Percentiles rank a stretch among this genome's conserved stretches.
These are phyloP conservation scores for Erythrophleum fordii DNA, from an alignment of 306 rosid genomes.

Conservation along the genomic window DNA sequence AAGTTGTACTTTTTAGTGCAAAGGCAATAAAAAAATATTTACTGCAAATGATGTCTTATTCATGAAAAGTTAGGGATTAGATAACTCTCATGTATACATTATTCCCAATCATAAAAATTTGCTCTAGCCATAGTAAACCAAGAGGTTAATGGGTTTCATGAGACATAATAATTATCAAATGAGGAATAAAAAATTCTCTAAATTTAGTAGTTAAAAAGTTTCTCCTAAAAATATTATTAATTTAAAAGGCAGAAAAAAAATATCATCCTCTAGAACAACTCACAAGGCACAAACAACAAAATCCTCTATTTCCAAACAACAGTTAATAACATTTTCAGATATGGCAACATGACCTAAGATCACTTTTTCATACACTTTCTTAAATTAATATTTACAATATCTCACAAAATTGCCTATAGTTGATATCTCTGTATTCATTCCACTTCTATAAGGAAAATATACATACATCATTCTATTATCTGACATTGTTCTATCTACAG, in stretches of 20 bases:
- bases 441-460: neutral
- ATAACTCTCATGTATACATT: neutral
- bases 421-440: neutral
- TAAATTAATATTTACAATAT: neutral
- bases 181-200: neutral
- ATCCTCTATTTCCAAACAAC: neutral
- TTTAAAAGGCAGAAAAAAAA: neutral
- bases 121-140: neutral
- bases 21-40: slow-evolving; percentile 23
- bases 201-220: neutral
- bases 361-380: slow-evolving; percentile 1
- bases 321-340: neutral
- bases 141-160: neutral
- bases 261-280: neutral
- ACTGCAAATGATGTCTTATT: neutral
- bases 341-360: neutral
- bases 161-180: neutral
- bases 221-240: neutral
- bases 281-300: neutral
- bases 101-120: neutral
- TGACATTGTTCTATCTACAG: neutral
- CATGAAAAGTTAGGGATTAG: neutral
- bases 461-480: neutral
- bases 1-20: too few species aligned
- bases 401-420: neutral